Base-by-base conservation (phyloP, 192 early-diverging fungal genomes). In the Podila verticillata region DNA sequence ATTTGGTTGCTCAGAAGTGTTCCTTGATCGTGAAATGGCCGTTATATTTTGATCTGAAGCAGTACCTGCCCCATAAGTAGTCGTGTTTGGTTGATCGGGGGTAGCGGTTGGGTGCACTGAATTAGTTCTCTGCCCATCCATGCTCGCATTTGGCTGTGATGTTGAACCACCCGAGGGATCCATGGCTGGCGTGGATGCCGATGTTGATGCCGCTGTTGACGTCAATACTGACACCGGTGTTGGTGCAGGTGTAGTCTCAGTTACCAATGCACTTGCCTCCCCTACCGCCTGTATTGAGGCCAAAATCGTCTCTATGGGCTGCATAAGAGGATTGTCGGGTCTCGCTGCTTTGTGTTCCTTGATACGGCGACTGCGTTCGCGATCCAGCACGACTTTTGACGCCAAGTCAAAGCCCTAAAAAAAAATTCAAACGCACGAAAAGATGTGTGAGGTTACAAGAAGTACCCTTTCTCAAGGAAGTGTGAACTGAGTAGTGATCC, bases 351-450 rank as follows among this genome's bases (percentile, higher is more conserved):
- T 60, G 5, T 63, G 32, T 30, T 56, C 34, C 39, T n/a, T 32
- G 8, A 20, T 3, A n/a, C 34, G 48, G 17, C 51, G 10, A 44
- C 31, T 22, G 12, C 74, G 68, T 2, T 49, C 56, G 17, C 74
- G 61, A 44, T 75, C 74, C 47, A 70, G 24, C 26, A 70, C 32
- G 35, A 49, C 44, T 61, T 34, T 63, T 7, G 74, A n/a, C 1
- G 74, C 74, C 63, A 75, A 22, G 22, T 75, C 67, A 39, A 75
- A 75, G 2, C 74, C 74, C 74, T 75, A 34, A 4, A 4, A 36
- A 47, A 26, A 4, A 7, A 15, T 29, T 61, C 20, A 48, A 61
- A 61, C 17, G 56, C 2, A 59, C 5, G 26, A n/a, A 35, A 60
- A 48, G 36, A 49, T 54, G 10, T 31, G 10, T 30, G 30, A 19